Conservation (phyloP, 495 filamentous ascomycete genomes). For the Xylaria scruposa region DNA sequence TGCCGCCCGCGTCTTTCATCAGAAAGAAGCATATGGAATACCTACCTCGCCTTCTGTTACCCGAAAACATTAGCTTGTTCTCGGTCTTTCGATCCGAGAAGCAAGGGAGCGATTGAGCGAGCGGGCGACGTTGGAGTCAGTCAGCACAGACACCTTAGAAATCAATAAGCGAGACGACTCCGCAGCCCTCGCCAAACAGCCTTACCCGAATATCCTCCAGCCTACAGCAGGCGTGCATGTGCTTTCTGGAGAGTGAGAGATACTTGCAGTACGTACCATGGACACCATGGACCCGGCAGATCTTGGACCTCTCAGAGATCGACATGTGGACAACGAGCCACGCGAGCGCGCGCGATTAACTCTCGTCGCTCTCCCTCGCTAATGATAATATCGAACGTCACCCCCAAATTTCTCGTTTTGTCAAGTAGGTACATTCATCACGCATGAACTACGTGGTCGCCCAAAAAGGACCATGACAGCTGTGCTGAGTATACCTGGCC, state of each 20-base stretch:
- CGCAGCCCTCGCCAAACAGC: slow-evolving; percentile 16
- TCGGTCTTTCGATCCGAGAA: background rate
- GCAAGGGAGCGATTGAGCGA: background rate
- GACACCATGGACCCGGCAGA: slow-evolving; percentile 34
- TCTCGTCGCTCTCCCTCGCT: background rate
- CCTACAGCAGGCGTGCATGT: slow-evolving; percentile 5
- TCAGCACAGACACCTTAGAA: background rate
- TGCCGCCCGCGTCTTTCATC: background rate
- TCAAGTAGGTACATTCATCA: background rate
- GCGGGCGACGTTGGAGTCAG: slow-evolving; percentile 2
- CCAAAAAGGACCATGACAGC: slow-evolving; percentile 4
- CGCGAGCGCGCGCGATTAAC: slow-evolving; percentile 23
- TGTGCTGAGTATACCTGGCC: background rate
- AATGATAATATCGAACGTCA: slow-evolving; percentile 16
- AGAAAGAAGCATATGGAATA: background rate
- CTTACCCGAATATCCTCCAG: slow-evolving; percentile 14
- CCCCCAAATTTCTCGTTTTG: background rate
- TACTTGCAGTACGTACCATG: background rate
- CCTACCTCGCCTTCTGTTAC: background rate
- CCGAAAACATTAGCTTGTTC: background rate
- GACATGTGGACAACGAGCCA: slow-evolving; percentile 40
- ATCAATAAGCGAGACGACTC: slow-evolving; percentile 22
- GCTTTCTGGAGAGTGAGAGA: background rate
- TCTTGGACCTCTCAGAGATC: slow-evolving; percentile 46
- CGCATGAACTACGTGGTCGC: slow-evolving; percentile 18